phyloP scores from a whole-genome alignment of 345 rosid species.

The Eucalyptus marginata region DNA sequence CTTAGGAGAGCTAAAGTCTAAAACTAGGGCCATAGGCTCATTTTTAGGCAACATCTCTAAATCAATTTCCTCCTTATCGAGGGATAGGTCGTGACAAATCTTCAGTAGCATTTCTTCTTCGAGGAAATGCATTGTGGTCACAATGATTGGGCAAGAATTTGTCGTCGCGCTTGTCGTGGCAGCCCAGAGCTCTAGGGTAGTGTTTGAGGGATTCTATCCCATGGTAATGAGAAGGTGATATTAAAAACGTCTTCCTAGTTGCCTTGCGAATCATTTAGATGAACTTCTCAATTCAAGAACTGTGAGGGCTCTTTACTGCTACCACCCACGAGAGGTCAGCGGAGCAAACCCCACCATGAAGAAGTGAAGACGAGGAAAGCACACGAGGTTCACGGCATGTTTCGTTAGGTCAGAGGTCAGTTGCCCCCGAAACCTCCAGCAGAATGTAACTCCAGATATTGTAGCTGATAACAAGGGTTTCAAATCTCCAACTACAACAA shows the following conservation, averaged over 20 bases:
- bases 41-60: no score
- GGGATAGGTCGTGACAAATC: no score
- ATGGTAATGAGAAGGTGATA: background rate
- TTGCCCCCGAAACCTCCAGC: constrained; percentile 26
- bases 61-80: no score
- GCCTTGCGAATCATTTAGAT: background rate
- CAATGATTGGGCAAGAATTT: background rate
- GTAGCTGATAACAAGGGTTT: constrained; percentile 23
- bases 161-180: background rate
- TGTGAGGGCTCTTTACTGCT: constrained; percentile 56
- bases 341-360: constrained; percentile 81
- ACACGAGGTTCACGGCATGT: constrained; percentile 40
- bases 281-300: constrained; percentile 27
- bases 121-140: constrained; percentile 4
- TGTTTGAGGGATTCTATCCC: background rate
- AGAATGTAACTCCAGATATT: constrained; percentile 29
- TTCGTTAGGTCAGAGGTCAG: constrained; percentile 28
- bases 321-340: constrained; percentile 65
- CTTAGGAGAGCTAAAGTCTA: no score
- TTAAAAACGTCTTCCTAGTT: background rate
- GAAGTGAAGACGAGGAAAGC: constrained; percentile 70
- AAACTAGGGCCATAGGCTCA: no score
- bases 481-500: constrained; percentile 20
- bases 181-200: background rate
- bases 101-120: background rate